These are phyloP conservation scores for Escallonia rubra DNA, from an alignment of 129 eudicot genomes.

Conservation along the genomic window DNA sequence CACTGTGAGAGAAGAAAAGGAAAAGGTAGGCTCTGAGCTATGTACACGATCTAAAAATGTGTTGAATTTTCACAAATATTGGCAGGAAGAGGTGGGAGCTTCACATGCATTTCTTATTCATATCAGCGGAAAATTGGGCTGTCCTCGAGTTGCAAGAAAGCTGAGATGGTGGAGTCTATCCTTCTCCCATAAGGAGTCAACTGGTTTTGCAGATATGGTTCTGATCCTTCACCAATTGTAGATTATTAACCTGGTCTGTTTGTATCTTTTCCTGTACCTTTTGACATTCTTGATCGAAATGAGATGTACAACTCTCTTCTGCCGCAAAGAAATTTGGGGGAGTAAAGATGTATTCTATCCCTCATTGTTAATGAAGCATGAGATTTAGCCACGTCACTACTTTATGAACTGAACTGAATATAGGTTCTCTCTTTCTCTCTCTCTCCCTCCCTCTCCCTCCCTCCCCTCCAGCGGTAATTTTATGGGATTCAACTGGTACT, in stretches of 20 bases:
- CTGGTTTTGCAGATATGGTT: constrained; percentile 23
- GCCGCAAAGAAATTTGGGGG: neutral
- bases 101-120: constrained; percentile 31
- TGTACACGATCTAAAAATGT: neutral
- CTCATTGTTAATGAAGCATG: neutral
- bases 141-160: constrained; percentile 30
- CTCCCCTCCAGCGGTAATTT: too few species aligned
- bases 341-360: neutral
- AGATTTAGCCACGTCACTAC: too few species aligned
- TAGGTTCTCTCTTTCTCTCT: too few species aligned
- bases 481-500: too few species aligned
- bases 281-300: neutral
- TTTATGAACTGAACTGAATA: too few species aligned
- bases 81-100: constrained; percentile 2
- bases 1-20: constrained; percentile 4
- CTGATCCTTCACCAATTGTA: constrained; percentile 17
- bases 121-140: constrained; percentile 27
- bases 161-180: constrained; percentile 7
- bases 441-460: too few species aligned
- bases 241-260: constrained; percentile 1
- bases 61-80: constrained; percentile 1
- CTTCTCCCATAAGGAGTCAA: constrained; percentile 4
- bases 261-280: neutral
- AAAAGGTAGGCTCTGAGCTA: constrained; percentile 6
- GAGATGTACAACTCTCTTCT: constrained; percentile 6